Conservation (phyloP, 192 early-diverging fungal species). For the Thoreauomyces humboldtii region DNA sequence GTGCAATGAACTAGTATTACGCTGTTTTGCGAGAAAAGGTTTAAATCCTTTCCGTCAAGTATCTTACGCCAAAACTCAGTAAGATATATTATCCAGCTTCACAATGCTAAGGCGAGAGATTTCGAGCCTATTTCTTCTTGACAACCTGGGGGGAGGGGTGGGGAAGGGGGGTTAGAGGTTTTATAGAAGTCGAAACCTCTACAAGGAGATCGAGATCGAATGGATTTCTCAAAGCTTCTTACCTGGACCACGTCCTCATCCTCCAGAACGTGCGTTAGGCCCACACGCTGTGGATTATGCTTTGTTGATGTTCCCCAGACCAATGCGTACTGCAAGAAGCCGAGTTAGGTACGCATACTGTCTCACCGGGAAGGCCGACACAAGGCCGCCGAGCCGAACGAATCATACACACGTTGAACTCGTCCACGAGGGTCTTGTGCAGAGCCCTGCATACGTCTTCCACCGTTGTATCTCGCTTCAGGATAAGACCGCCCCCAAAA, state of each 20-base stretch:
- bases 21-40: too few species aligned
- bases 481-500: conserved; percentile 86
- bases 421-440: conserved; percentile 80
- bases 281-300: conserved; percentile 95
- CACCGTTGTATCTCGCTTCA: conserved; percentile 58
- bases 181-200: neutral
- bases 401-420: conserved; percentile 65
- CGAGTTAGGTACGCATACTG: too few species aligned
- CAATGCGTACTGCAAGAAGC: conserved; percentile 69
- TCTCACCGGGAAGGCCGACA: too few species aligned
- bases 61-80: too few species aligned
- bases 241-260: conserved; percentile 91
- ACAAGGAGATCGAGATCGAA: neutral
- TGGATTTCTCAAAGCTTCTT: neutral
- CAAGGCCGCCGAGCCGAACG: too few species aligned
- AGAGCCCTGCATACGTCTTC: conserved; percentile 72
- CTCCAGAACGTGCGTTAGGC: conserved; percentile 69
- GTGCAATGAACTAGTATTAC: too few species aligned
- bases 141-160: conserved; percentile 3
- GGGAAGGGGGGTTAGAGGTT: too few species aligned
- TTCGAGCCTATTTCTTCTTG: conserved; percentile 24
- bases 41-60: too few species aligned
- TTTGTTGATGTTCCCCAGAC: conserved; percentile 97
- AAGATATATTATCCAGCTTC: too few species aligned
- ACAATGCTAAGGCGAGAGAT: too few species aligned